A percentile compares a stretch with the other conserved stretches of the same genome.
These are phyloP conservation scores for Botryobasidium botryosum DNA, from an alignment of 768 basidiomycete genomes.

Conservation along the genomic window DNA sequence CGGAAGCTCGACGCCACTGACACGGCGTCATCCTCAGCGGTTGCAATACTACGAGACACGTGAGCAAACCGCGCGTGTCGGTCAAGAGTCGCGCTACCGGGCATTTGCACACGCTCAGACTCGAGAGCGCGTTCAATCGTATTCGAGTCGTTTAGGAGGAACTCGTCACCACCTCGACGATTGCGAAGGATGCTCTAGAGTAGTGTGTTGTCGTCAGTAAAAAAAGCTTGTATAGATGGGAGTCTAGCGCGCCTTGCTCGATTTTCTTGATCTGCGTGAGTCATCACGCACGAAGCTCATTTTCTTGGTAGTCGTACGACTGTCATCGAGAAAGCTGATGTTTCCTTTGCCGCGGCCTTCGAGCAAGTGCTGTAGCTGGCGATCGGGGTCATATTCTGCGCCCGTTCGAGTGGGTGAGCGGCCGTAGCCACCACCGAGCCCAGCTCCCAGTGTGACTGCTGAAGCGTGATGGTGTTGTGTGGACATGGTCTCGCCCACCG, in stretches of 20 bases:
- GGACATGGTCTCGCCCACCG: conserved; percentile 52
- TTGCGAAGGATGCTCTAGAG: too few species aligned
- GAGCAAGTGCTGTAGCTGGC: conserved; percentile 58
- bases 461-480: conserved; percentile 84
- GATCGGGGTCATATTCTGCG: conserved; percentile 74
- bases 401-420: conserved; percentile 38
- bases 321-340: conserved; percentile 38
- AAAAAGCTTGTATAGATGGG: conserved; percentile 3
- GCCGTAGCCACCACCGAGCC: conserved; percentile 39
- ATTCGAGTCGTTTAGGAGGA: conserved; percentile 44
- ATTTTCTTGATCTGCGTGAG: not conserved
- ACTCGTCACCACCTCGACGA: too few species aligned
- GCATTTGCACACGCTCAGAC: conserved; percentile 32
- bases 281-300: conserved; percentile 21
- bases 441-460: conserved; percentile 70
- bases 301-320: conserved; percentile 33
- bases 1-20: conserved; percentile 29
- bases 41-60: not conserved
- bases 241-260: conserved; percentile 6
- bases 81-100: conserved; percentile 18
- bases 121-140: conserved; percentile 44
- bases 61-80: not conserved
- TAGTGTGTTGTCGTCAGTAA: conserved; percentile 33
- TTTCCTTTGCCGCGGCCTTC: conserved; percentile 27
- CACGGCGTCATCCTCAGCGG: conserved; percentile 15